Evolutionary conservation across 2,329 filamentous ascomycete genomes (phyloP).

Genomic region (Incumbomyces lentus): DNA sequence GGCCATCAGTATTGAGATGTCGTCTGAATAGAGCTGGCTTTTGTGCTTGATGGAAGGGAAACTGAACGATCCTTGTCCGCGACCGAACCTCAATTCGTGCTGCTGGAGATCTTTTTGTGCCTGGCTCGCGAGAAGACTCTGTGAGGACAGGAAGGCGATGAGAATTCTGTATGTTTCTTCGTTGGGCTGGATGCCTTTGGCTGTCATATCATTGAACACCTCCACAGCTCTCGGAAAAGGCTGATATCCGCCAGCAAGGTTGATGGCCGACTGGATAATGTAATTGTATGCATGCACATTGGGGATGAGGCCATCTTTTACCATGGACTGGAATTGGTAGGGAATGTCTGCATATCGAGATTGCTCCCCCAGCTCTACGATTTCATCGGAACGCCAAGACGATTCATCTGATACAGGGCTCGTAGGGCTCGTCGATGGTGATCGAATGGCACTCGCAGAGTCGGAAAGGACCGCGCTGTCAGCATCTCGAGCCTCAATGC

Average conservation of each 20-base stretch:
- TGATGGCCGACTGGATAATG: conserved; percentile 71
- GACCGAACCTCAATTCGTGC: conserved; percentile 73
- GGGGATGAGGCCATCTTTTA: conserved; percentile 70
- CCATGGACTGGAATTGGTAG: conserved; percentile 79
- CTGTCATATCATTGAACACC: conserved; percentile 93
- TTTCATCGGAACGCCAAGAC: conserved; percentile 64
- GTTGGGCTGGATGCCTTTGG: conserved; percentile 70
- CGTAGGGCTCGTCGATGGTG: conserved; percentile 27
- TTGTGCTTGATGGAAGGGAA: conserved; percentile 80
- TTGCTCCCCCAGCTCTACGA: conserved; percentile 61
- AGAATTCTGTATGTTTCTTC: conserved; percentile 79
- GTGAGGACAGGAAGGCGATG: conserved; percentile 68
- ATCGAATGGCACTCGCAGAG: conserved; percentile 23
- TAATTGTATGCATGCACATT: conserved; percentile 85
- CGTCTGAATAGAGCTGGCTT: conserved; percentile 73
- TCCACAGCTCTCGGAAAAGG: conserved; percentile 85
- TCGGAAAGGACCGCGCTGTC: conserved; percentile 9
- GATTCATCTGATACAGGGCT: conserved; percentile 49
- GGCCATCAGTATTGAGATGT: conserved; percentile 76
- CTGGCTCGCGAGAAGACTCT: conserved; percentile 66
- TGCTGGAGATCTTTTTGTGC: conserved; percentile 66
- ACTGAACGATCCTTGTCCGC: conserved; percentile 80
- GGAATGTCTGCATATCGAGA: conserved; percentile 80
- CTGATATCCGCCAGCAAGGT: conserved; percentile 72
- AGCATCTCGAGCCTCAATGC: not conserved